Base-by-base conservation (phyloP, 805 yeast species). In the Hanseniaspora lindneri region DNA sequence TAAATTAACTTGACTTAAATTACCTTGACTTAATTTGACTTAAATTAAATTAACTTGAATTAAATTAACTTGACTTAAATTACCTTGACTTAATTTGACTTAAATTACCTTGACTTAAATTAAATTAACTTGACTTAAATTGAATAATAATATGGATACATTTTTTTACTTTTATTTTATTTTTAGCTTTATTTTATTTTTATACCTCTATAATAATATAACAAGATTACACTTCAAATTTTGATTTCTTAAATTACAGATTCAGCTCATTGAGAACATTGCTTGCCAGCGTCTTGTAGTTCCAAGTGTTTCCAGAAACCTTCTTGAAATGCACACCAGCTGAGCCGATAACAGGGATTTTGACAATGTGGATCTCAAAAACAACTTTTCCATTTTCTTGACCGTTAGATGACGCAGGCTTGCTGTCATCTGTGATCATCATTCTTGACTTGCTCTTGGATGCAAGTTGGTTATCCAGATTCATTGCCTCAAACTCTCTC, bases 271-370 rank as follows among this genome's bases (percentile, higher is more conserved):
- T 72, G 63, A 88, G 73, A 43, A 88, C 82, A 61, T 80, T 85
- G 48, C 89, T 79, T 1, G 96, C 96, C 59, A 88, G 70, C 9
- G 87, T 80, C 68, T 89, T 88, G 66, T 88, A 88, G 66, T 82
- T 76, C 96, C 96, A 88, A 1, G 95, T 85, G 62, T 89, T 87
- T 58, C 97, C 97, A 51, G 83, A 74, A 27, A 88, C 73, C 62
- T 88, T 88, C 71, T 89, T 89, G 69, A 88, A 87, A 63, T 89
- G 96, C 41, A 88, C 88, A 64, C 97, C 97, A 55, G 83, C 87
- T 52, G 89, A 70, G 4, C 94, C 86, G 48, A 88, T 83, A 55
- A 88, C 72, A 40, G 95, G 95, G 41, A 88, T 94, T 61, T 87
- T 87, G 35, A 88, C 96, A 54, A 88, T 79, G 61, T 83, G 87